A percentile compares a stretch with the other conserved stretches of the same genome.
Conservation (phyloP, 2,329 filamentous ascomycete species). For the Leptographium lundbergii region DNA sequence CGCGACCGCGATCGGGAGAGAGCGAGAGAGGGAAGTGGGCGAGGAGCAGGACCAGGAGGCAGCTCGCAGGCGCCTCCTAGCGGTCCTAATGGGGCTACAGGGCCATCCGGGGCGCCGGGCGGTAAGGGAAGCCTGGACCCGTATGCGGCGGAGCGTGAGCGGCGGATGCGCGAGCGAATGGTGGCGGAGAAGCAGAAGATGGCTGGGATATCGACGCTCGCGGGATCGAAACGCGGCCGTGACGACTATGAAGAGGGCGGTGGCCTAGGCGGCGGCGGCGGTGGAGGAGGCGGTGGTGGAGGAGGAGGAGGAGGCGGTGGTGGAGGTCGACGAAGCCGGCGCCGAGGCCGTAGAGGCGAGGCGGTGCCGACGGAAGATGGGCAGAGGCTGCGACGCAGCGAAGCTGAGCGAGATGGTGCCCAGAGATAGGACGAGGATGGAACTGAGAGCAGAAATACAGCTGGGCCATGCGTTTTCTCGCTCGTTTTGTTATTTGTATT, state of each 20-base stretch:
- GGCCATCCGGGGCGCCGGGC: background rate
- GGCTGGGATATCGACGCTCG: constrained; percentile 39
- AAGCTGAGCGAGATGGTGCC: constrained; percentile 42
- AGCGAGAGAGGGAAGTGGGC: constrained; percentile 9
- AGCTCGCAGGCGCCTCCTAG: background rate
- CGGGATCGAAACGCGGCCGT: constrained; percentile 36
- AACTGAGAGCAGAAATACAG: background rate
- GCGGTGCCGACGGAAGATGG: constrained; percentile 35
- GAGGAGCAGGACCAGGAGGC: background rate
- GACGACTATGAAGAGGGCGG: constrained; percentile 32
- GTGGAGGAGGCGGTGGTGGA: constrained; percentile 34
- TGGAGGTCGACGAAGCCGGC: constrained; percentile 23
- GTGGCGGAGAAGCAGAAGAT: constrained; percentile 50
- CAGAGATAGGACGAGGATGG: constrained; percentile 2
- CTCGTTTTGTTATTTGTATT: background rate
- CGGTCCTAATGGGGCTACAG: background rate
- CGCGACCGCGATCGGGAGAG: background rate
- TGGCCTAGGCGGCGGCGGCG: constrained; percentile 31
- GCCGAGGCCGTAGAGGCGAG: constrained; percentile 37
- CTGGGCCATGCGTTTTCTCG: background rate
- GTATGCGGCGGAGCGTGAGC: constrained; percentile 59
- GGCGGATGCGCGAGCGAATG: constrained; percentile 50
- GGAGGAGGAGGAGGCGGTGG: constrained; percentile 20
- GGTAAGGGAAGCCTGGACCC: constrained; percentile 28
- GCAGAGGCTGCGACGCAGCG: constrained; percentile 40